Evolutionary conservation across 257 asterid genomes (phyloP).

Genomic region (Henckelia pumila): DNA sequence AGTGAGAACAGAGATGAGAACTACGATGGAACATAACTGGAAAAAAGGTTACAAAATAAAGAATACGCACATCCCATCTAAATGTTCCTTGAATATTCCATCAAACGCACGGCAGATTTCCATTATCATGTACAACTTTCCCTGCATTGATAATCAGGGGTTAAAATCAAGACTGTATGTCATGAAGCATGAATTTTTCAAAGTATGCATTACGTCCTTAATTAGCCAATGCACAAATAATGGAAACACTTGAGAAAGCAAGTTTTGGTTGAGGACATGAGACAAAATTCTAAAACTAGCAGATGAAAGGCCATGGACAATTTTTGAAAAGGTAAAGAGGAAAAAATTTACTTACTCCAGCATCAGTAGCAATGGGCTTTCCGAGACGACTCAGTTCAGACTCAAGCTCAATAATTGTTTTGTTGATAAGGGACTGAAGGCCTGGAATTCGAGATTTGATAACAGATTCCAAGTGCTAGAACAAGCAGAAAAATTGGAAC

Average conservation of each 20-base stretch:
- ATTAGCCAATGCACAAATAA: background rate
- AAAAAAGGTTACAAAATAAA: background rate
- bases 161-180: background rate
- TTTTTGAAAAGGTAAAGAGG: conserved; percentile 15
- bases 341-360: conserved; percentile 65
- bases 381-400: conserved; percentile 90
- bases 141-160: conserved; percentile 51
- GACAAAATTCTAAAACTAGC: background rate
- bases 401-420: conserved; percentile 86
- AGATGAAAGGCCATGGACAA: background rate
- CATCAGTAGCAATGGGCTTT: conserved; percentile 93
- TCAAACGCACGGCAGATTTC: conserved; percentile 90
- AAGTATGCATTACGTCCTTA: background rate
- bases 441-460: conserved; percentile 98
- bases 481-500: conserved; percentile 23
- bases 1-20: conserved; percentile 18
- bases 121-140: conserved; percentile 95
- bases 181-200: conserved; percentile 7
- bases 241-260: background rate
- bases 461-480: conserved; percentile 94
- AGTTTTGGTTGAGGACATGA: background rate
- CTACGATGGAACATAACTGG: conserved; percentile 20
- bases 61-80: conserved; percentile 83
- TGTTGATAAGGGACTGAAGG: conserved; percentile 94
- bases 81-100: conserved; percentile 96